Evolutionary conservation across 2,329 filamentous ascomycete genomes (phyloP), one percentile per base, ranked within the genome.

Genomic region (Dichotomopilus funicola): DNA sequence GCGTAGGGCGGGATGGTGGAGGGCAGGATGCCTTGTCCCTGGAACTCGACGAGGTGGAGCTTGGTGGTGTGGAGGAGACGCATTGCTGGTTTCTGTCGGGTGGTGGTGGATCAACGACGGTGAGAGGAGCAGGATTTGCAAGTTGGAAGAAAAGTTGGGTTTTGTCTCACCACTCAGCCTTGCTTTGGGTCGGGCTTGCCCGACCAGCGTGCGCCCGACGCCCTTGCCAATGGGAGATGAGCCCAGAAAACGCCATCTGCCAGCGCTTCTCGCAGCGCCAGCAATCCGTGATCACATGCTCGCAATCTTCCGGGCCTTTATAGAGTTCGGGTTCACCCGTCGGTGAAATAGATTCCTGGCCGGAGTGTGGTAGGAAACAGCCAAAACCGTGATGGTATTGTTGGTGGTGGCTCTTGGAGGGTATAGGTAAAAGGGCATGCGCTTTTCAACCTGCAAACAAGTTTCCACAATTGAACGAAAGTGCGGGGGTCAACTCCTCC

Each of bases 1-100:
- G 60, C 59, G 38, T 65, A 64, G 0, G 49, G 47, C 2, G 61
- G 61, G 6, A 55, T 37, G n/a, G 60, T 58, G 38, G 64, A 64
- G 0, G 48, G 46, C 3, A 59, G 60, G 9, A 55, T 38, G 13
- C 47, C 48, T 19, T 27, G 27, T 9, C 48, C 48, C 9, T 36
- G 53, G 12, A 42, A 55, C 10, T 55, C 53, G 10, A 55, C 42
- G 1, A 55, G n/a, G 10, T 55, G 6, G 12, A 55, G 42, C 13
- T 48, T 51, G 31, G 40, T 9, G n/a, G 48, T 55, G 7, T 37
- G 48, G n/a, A 55, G 53, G n/a, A 55, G 48, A n/a, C 53, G 43
- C 53, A 55, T 55, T 27, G 19, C 35, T 41, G 38, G 38, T 41
- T 51, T 43, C 49, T 51, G 49, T 46, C 31, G 44, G 44, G 44